These are phyloP conservation scores for Chlamydomonas schloesseri DNA, from an alignment of 139 green algal genomes.

Conservation along the genomic window DNA sequence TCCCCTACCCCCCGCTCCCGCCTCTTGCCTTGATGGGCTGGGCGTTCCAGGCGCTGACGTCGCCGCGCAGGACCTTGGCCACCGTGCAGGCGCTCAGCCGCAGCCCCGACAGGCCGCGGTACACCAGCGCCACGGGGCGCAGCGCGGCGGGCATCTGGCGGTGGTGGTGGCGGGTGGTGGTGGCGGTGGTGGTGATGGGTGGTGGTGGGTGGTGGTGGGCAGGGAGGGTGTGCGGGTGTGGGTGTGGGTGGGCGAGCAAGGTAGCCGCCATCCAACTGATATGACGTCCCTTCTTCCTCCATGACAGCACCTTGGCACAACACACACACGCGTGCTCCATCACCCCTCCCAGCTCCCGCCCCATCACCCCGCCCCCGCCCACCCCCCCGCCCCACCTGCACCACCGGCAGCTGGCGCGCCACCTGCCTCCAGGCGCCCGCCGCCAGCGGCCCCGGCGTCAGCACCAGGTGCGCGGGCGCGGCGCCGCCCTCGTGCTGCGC, in stretches of 20 bases:
- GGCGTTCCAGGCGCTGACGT: background rate
- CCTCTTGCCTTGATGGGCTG: background rate
- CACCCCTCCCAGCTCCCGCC: no score
- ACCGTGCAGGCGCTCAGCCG: conserved; percentile 21
- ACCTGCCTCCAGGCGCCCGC: background rate
- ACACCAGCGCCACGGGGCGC: conserved; percentile 9
- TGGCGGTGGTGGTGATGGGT: no score
- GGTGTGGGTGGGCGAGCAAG: no score
- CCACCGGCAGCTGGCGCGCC: background rate
- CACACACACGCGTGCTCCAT: background rate
- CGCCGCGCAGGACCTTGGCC: background rate
- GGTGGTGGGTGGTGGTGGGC: no score
- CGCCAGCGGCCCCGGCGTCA: conserved; percentile 5
- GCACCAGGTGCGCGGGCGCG: background rate
- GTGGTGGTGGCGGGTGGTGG: no score
- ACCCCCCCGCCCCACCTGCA: background rate
- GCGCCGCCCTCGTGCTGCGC: no score
- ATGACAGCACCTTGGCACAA: no score
- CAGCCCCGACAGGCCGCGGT: conserved; percentile 5
- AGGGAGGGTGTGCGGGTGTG: no score
- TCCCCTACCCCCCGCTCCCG: no score
- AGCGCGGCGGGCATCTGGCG: conserved; percentile 5
- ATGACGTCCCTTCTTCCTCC: no score
- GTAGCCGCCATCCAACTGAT: no score
- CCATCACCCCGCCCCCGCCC: no score